Evolutionary conservation across 75 land plant genomes (phyloP), one percentile per base, ranked within the genome.

Genomic region (Picea sitchensis): DNA sequence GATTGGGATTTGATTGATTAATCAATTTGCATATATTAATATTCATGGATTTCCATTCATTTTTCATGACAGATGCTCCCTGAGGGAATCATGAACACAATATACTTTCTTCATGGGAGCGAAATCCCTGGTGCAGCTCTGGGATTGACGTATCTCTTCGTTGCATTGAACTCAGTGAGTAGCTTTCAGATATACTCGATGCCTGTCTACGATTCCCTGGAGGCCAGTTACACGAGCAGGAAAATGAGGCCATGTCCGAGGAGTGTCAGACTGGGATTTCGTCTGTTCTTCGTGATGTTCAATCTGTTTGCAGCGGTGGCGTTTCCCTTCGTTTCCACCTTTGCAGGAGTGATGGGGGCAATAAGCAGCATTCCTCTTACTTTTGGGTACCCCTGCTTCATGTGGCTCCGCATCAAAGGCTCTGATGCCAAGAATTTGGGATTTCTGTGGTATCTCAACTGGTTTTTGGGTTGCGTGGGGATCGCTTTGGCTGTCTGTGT

Each of bases 121-220:
- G 65, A 81, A 14, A 65, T 79, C 18, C 58, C 84, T 23, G 59
- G 81, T 13, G 73, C 61, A 21, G 78, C 65, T 3, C 62, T 85
- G 18, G 80, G 71, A 12, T 41, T 82, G 34, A 78, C 76, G 15
- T 82, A 78, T 69, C 36, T 85, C 17, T 71, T 85, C 1, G 80
- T 85, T 15, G 85, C 82, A 65, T 51, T 82, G 54, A 77, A 81
- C 85, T 85, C 80, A 7, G 31, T 85, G 30, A 82, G 85, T 80
- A 76, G 81, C 77, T 85, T 85, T 59, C 86, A 85, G 58, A 85
- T 85, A 44, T 85, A 81, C 74, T 85, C 86, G 34, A 81, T 85
- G 80, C 86, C 86, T 1, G 62, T 85, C 59, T 85, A 82, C 47
- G 86, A 85, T 77, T 73, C 71, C 79, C 59, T 85, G 30, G 86